Base-by-base conservation (phyloP, 768 basidiomycete species). In the Leccinum longicurvipes region DNA sequence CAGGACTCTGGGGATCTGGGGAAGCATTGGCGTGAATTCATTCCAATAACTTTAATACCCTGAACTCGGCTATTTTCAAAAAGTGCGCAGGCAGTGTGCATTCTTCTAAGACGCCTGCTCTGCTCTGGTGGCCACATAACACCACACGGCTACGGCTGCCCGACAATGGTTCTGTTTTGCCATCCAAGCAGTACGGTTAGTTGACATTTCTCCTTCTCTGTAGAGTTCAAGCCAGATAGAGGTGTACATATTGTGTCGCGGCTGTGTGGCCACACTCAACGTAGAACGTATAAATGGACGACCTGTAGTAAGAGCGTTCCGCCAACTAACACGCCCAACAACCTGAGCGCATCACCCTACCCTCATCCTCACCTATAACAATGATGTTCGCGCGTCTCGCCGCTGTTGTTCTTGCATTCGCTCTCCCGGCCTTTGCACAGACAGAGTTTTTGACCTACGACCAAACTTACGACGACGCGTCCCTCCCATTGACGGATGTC, bases 321-420 rank as follows among this genome's bases (percentile, higher is more conserved):
- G 31, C 28, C 57, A 60, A 10, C 34, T 14, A 3, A 29, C 12
- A 19, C 47, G 14, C 47, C 15, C 15, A n/a, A 49, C 32, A 27
- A 12, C 23, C 21, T 41, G 27, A 62, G 39, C 39, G 19, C 39
- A 19, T 19, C 5, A 19, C 39, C 39, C 19, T 19, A n/a, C 19
- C 10, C 19, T 17, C 9, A 17, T 11, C 24, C 31, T 42, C 11
- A 32, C 17, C 14, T 15, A 39, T 6, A 36, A 47, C 21, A 29
- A 74, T 73, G 72, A 73, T 66, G 27, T 57, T 70, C 58, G 8
- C 29, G 15, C 50, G 60, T 21, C 29, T 61, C 51, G 29, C 51
- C 12, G 45, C 41, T 14, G 50, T 60, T 11, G 1, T 48, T 32
- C 36, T 71, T 32, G 44, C 60, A 1, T 32, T 64, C 29, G 51